A percentile compares a stretch with the other conserved stretches of the same genome.
phyloP scores from a whole-genome alignment of 108 stramenopile genomes.

The Fistulifera pelliculosa region DNA sequence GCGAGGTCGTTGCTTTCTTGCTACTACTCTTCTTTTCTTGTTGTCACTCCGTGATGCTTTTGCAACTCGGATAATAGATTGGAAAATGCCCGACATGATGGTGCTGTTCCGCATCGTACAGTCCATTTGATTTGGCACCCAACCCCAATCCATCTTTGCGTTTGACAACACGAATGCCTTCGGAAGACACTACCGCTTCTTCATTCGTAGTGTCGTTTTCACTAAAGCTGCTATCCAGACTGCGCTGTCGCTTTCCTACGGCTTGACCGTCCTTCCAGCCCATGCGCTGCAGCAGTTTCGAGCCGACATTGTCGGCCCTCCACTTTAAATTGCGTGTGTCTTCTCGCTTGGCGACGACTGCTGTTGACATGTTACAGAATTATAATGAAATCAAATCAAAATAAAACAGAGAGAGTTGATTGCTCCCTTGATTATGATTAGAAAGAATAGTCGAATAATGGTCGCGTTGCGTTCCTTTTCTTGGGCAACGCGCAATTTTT shows the following conservation, averaged over 20 bases:
- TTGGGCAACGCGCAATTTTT: no score
- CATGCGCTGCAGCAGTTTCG: constrained; percentile 77
- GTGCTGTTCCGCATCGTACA: neutral
- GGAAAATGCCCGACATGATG: constrained; percentile 6
- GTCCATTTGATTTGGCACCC: constrained; percentile 2
- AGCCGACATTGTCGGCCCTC: constrained; percentile 53
- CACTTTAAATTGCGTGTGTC: constrained; percentile 71
- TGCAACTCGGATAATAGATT: constrained; percentile 8
- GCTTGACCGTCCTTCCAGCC: constrained; percentile 86
- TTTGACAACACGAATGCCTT: constrained; percentile 16
- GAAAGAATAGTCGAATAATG: no score
- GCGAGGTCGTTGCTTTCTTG: neutral
- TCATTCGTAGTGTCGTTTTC: neutral
- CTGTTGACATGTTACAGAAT: no score
- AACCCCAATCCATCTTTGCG: constrained; percentile 31
- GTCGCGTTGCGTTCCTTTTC: no score
- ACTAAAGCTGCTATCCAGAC: constrained; percentile 23
- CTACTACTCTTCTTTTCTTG: constrained; percentile 19
- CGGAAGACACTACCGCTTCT: neutral
- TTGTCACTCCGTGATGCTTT: constrained; percentile 2
- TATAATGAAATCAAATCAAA: no score
- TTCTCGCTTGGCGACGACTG: neutral
- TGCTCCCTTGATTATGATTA: no score
- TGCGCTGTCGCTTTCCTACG: constrained; percentile 62
- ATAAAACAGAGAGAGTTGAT: no score